These are phyloP conservation scores for Penicillium frequentans DNA, from an alignment of 2,329 filamentous ascomycete genomes.

Conservation along the genomic window DNA sequence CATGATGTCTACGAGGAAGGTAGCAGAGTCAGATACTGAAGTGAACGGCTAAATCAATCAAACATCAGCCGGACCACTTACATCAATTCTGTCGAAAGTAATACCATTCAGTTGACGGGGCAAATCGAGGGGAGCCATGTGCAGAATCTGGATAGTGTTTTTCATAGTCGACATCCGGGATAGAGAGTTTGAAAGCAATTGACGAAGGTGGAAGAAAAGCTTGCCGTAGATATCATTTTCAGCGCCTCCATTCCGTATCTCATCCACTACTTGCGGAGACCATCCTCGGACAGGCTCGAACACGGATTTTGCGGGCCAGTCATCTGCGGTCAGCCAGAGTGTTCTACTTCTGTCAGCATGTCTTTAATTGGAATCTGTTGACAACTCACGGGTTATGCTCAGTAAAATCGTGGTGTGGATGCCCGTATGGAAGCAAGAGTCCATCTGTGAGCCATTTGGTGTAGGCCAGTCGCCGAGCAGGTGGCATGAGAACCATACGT, in stretches of 20 bases:
- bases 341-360: background rate
- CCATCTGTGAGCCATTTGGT: background rate
- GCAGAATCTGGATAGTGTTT: background rate
- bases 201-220: background rate
- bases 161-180: background rate
- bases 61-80: background rate
- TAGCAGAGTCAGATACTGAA: no score
- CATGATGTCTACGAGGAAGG: no score
- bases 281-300: background rate
- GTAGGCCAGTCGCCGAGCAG: background rate
- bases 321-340: background rate
- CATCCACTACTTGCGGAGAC: background rate
- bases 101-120: background rate
- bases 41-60: no score
- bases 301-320: background rate
- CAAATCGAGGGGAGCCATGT: background rate
- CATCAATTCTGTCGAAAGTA: background rate
- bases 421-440: background rate
- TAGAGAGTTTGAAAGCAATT: background rate
- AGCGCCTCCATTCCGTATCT: background rate
- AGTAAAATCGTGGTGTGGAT: background rate
- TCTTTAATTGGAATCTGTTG: background rate
- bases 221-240: background rate
- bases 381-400: background rate
- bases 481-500: background rate